Evolutionary conservation across 192 early-diverging fungal genomes (phyloP), one percentile per base, ranked within the genome.

Genomic region (Coemansia furcata): DNA sequence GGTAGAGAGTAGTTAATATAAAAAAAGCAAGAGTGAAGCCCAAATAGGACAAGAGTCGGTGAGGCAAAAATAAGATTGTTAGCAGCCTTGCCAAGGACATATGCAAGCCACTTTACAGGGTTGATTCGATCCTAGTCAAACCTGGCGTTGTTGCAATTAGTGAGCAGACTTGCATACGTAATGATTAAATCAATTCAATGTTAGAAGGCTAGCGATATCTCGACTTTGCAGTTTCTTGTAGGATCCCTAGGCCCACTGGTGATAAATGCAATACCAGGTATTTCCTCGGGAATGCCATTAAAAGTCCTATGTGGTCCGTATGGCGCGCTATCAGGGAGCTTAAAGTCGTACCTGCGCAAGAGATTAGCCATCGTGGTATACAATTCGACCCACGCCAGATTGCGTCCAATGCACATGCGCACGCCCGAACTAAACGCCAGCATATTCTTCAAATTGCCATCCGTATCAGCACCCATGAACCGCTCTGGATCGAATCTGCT

Each of bases 321-420:
- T 4, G 65, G 52, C 8, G 72, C 54, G 38, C 49, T 49, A 1
- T 43, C 59, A 0, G 77, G 73, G 3, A 75, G 39, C 35, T 54
- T 43, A 21, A 80, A 66, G 10, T 71, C 60, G 37, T 73, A 82
- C 15, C 55, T 62, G 21, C 73, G 79, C 38, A 84, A 46, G 14
- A 82, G 19, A 23, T 84, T 80, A 8, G 73, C 80, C 68, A 85
- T 39, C 38, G 65, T 50, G 1, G 80, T 74, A 32, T 74, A 76
- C 60, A 85, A 23, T 40, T 82, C 80, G 3, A 76, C 65, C 71
- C 60, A 61, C 0, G 68, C 80, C 47, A 85, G 54, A 37, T 72
- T 71, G 21, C 79, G 61, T 15, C 79, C 79, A n/a, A 74, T 35
- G 43, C 84, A 82, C 30, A 65, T 66, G 19, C 84, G 75, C 12